A percentile compares a stretch with the other conserved stretches of the same genome.
Evolutionary conservation across 768 basidiomycete genomes (phyloP).

Genomic region (Amanita inopinata): DNA sequence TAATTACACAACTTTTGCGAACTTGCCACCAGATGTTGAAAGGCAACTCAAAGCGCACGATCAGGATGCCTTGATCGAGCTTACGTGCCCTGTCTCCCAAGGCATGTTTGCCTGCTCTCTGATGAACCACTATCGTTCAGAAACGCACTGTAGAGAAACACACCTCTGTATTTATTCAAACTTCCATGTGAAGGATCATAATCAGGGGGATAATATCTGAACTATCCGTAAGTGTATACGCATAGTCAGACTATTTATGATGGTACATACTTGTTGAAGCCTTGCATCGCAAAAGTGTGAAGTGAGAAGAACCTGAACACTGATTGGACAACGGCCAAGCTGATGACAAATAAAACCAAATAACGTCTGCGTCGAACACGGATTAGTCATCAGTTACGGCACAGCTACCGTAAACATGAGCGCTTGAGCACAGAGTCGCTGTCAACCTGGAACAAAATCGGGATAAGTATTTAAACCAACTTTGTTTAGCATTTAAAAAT

Average conservation of each 20-base stretch:
- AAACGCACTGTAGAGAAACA: slow-evolving; percentile 8
- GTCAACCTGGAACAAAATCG: too few species aligned
- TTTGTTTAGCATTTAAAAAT: too few species aligned
- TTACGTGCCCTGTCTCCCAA: slow-evolving; percentile 90
- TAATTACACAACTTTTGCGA: neutral
- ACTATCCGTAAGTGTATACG: slow-evolving; percentile 2
- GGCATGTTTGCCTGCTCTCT: slow-evolving; percentile 91
- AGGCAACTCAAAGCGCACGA: slow-evolving; percentile 91
- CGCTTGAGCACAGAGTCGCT: too few species aligned
- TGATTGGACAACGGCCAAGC: neutral
- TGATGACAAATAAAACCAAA: neutral
- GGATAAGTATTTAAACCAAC: too few species aligned
- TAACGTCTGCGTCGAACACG: too few species aligned
- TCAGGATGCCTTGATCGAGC: slow-evolving; percentile 91
- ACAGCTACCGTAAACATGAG: too few species aligned
- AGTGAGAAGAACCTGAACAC: neutral
- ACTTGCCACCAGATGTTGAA: slow-evolving; percentile 95
- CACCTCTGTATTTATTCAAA: slow-evolving; percentile 65
- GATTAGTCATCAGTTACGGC: too few species aligned
- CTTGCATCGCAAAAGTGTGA: slow-evolving; percentile 25
- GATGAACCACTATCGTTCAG: too few species aligned
- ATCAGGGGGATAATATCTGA: slow-evolving; percentile 41
- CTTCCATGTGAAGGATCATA: slow-evolving; percentile 52
- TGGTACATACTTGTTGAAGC: slow-evolving; percentile 38
- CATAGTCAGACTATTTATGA: neutral